These are phyloP conservation scores for Lasiosphaeria miniovina DNA, from an alignment of 495 filamentous ascomycete genomes.

Conservation along the genomic window DNA sequence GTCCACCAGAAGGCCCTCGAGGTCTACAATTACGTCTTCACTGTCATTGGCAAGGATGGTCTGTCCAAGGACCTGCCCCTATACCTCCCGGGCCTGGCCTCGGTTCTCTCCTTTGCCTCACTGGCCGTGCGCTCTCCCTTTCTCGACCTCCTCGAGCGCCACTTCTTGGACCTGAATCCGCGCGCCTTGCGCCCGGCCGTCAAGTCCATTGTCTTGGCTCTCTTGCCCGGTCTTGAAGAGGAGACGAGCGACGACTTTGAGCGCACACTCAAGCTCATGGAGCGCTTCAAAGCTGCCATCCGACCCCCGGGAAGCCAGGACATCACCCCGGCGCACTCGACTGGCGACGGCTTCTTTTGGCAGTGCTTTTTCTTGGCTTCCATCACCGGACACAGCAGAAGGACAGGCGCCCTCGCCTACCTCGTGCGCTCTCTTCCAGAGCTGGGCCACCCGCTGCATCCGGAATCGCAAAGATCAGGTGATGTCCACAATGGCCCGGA, in stretches of 20 bases:
- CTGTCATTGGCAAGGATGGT: constrained; percentile 67
- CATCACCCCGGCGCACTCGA: constrained; percentile 50
- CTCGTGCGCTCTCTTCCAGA: constrained; percentile 75
- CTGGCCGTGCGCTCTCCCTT: constrained; percentile 81
- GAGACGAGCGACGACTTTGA: constrained; percentile 97
- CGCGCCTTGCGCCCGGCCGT: constrained; percentile 75
- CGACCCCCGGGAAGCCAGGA: constrained; percentile 46
- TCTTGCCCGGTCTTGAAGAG: constrained; percentile 90
- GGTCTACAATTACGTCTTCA: constrained; percentile 87
- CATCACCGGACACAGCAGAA: constrained; percentile 79
- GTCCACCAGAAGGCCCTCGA: constrained; percentile 98
- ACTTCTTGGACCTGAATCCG: constrained; percentile 68
- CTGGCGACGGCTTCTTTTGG: constrained; percentile 89
- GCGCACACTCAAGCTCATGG: constrained; percentile 71
- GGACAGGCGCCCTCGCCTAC: constrained; percentile 84
- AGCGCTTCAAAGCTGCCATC: constrained; percentile 70
- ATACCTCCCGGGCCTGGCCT: constrained; percentile 84
- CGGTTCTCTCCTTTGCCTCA: constrained; percentile 89
- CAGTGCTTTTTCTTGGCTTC: constrained; percentile 94
- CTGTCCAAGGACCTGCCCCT: constrained; percentile 77
- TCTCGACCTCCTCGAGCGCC: constrained; percentile 75
- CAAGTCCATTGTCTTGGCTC: constrained; percentile 79
- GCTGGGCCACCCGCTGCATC: constrained; percentile 48
- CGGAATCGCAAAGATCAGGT: constrained; percentile 18
- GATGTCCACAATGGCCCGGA: constrained; percentile 23